Evolutionary conservation across 75 land plant genomes (phyloP), one percentile per base, ranked within the genome.

Genomic region (Pinus albicaulis): DNA sequence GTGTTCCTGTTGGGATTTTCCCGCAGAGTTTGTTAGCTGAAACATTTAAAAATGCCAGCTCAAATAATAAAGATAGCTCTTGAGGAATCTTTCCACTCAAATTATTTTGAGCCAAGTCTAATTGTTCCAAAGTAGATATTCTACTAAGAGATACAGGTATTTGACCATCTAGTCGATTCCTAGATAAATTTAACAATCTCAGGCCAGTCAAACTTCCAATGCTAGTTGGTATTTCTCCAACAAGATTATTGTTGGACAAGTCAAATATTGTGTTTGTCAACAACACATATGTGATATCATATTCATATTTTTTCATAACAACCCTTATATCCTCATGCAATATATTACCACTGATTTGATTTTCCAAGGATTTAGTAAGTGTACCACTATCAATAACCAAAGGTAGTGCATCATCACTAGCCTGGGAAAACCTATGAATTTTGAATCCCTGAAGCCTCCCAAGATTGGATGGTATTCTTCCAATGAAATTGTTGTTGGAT

Each of bases 141-240:
- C 2, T 8, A 8, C 52, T 48, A 10, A 48, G 52, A 48, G 52
- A 48, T 48, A 10, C 10, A 8, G 52, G 52, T 8, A 48, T 48
- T 48, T 48, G 11, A 0, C 52, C 12, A 10, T 48, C 52, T 48
- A 48, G 11, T 48, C 8, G 52, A 48, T 48, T 48, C 10, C 52
- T 10, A 48, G 52, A 48, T 48, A 48, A 48, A 10, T 48, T 48
- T 8, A 48, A 10, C 52, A 48, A 48, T 1, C 52, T 8, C 52
- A 48, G 1, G 12, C 53, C 10, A 48, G 11, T 48, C 2, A 48
- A 48, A 48, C 53, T 10, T 48, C 74, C 78, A 31, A 82, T 77
- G 23, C 68, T 44, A 7, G 64, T 2, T n/a, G 87, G 87, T 36
- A 85, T 85, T 14, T 20, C 20, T 6, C 87, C 87, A 16, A 53